A percentile compares a stretch with the other conserved stretches of the same genome.
phyloP scores from a whole-genome alignment of 257 asterid species.

The Solanum peruvianum region DNA sequence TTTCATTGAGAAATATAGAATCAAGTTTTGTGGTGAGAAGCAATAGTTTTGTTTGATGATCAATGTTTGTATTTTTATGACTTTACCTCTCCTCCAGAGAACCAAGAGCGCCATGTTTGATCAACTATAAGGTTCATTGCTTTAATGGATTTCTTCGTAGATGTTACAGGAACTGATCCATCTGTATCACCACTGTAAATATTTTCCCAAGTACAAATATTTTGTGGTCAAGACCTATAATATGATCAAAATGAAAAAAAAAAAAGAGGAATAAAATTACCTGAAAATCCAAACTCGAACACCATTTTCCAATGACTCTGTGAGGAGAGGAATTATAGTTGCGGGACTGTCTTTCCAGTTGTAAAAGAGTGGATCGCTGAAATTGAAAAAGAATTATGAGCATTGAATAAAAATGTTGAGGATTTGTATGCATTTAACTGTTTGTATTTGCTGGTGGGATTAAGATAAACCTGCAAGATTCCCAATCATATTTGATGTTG shows the following conservation, averaged over 20 bases:
- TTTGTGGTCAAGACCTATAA: neutral
- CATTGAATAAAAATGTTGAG: neutral
- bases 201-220: neutral
- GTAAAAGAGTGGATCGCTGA: neutral
- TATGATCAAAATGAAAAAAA: neutral
- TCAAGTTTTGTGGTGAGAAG: neutral
- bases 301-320: conserved; percentile 1
- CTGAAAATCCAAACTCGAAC: conserved; percentile 9
- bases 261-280: neutral
- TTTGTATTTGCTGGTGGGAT: neutral
- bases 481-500: neutral
- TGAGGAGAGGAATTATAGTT: conserved; percentile 1
- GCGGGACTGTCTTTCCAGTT: neutral
- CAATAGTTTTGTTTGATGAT: neutral
- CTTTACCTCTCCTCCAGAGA: neutral
- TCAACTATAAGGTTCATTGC: neutral
- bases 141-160: neutral
- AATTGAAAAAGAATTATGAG: neutral
- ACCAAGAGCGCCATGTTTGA: conserved; percentile 1
- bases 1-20: neutral
- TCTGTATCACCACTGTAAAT: conserved; percentile 1
- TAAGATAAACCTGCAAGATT: neutral
- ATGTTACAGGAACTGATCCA: conserved; percentile 14
- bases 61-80: neutral
- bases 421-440: neutral